Evolutionary conservation across 2,329 filamentous ascomycete species (phyloP), one percentile per base, ranked within the genome.

Genomic region (Alternaria incomplexa): DNA sequence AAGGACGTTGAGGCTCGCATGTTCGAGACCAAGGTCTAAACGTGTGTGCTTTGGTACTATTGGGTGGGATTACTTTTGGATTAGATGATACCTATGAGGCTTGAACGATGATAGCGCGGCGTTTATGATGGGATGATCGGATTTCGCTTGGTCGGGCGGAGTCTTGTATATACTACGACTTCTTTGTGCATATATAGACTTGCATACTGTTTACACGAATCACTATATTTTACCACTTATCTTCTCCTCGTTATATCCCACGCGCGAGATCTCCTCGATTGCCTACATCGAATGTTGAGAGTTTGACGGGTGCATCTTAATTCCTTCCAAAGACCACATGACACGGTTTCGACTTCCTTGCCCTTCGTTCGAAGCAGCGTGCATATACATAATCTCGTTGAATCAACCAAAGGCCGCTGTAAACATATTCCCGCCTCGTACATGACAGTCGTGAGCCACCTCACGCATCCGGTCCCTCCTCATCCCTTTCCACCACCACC

Each of bases 1-100:
- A 73, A 73, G 70, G 70, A 73, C 30, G 32, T 73, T 6, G 71
- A 73, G 67, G 69, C 70, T 46, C 56, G 50, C 36, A 71, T 58
- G 54, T 65, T 67, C 26, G 71, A 73, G 63, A 59, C 52, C 7
- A 66, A 62, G 58, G 55, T 23, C 17, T 64, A 58, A 43, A 22
- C 28, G 22, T n/a, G 25, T 17, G n/a, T 22, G 26, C 12, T 50
- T 25, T 44, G 22, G n/a, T 54, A 15, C 20, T 32, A 32, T 22
- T 17, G 15, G 20, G 13, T 47, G 20, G 46, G 13, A 28, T 59
- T 45, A 48, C 25, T 47, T 40, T 32, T 25, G 44, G 54, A 47
- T 47, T 56, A 44, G 11, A 54, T 54, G 52, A 54, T 44, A 54
- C 36, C 23, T 20, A 54, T 54, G 52, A 20, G 52, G n/a, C 17